These are phyloP conservation scores for Croton setiger DNA, from an alignment of 441 rosid genomes.

Conservation along the genomic window DNA sequence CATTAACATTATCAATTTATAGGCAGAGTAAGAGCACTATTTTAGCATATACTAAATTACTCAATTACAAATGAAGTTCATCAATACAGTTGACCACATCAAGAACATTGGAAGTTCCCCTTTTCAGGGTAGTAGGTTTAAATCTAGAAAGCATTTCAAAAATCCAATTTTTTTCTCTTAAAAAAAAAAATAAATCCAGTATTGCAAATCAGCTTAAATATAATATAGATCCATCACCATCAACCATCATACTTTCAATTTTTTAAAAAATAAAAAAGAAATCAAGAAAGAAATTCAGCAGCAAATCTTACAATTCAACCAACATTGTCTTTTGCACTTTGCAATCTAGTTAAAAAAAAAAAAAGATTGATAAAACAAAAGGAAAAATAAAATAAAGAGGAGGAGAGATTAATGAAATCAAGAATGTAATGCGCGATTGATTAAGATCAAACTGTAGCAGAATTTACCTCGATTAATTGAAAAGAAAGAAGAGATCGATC, in stretches of 20 bases:
- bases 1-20: not conserved
- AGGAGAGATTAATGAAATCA: not conserved
- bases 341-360: not conserved
- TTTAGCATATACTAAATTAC: not conserved
- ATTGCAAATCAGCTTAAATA: not conserved
- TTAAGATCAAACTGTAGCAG: not conserved
- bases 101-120: not conserved
- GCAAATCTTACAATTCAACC: not conserved
- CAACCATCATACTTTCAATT: not conserved
- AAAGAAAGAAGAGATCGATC: conserved; percentile 2
- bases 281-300: not conserved
- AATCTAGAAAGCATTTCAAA: not conserved
- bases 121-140: not conserved
- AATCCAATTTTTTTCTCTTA: not conserved
- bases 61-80: not conserved
- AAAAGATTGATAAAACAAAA: not conserved
- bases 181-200: not conserved
- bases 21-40: not conserved
- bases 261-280: not conserved
- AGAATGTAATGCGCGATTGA: not conserved
- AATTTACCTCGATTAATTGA: not conserved
- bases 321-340: not conserved
- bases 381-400: not conserved
- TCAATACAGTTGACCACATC: not conserved
- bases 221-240: not conserved